A percentile compares a stretch with the other conserved stretches of the same genome.
phyloP scores from a whole-genome alignment of 345 rosid species.

The Sisymbrium irio region DNA sequence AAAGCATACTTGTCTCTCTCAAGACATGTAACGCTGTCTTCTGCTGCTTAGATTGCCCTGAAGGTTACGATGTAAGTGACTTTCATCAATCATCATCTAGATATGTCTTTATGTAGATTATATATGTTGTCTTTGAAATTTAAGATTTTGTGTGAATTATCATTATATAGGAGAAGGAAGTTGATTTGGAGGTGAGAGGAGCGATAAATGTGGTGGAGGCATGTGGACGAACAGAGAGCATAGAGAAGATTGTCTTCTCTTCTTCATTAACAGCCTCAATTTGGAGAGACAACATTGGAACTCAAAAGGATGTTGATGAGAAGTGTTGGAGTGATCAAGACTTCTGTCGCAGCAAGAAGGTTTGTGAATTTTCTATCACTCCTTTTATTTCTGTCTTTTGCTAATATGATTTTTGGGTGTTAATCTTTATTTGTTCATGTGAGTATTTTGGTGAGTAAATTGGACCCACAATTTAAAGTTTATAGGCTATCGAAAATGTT shows the following conservation, averaged over 20 bases:
- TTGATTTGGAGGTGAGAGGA: slow-evolving; percentile 78
- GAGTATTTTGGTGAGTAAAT: neutral
- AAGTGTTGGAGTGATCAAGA: slow-evolving; percentile 76
- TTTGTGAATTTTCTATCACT: slow-evolving; percentile 29
- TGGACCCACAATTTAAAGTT: slow-evolving; percentile 7
- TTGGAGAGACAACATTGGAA: slow-evolving; percentile 66
- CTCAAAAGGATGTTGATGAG: slow-evolving; percentile 68
- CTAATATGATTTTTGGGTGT: neutral
- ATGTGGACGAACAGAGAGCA: slow-evolving; percentile 66
- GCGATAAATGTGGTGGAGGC: slow-evolving; percentile 88
- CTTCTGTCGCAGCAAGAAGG: slow-evolving; percentile 78
- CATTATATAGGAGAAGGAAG: slow-evolving; percentile 46
- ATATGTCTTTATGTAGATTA: neutral
- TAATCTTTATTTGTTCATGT: neutral
- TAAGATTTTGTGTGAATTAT: neutral
- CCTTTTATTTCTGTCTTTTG: neutral
- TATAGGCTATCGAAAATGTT: slow-evolving; percentile 6
- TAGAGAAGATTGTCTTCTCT: slow-evolving; percentile 63
- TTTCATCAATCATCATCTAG: neutral
- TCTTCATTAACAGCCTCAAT: slow-evolving; percentile 80
- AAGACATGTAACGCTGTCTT: slow-evolving; percentile 67
- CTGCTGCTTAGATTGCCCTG: slow-evolving; percentile 67
- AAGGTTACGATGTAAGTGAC: slow-evolving; percentile 61
- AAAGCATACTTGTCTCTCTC: slow-evolving; percentile 69
- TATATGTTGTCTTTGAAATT: neutral